Evolutionary conservation across 2,329 filamentous ascomycete genomes (phyloP).

Genomic region (Aspergillus ochraceus): DNA sequence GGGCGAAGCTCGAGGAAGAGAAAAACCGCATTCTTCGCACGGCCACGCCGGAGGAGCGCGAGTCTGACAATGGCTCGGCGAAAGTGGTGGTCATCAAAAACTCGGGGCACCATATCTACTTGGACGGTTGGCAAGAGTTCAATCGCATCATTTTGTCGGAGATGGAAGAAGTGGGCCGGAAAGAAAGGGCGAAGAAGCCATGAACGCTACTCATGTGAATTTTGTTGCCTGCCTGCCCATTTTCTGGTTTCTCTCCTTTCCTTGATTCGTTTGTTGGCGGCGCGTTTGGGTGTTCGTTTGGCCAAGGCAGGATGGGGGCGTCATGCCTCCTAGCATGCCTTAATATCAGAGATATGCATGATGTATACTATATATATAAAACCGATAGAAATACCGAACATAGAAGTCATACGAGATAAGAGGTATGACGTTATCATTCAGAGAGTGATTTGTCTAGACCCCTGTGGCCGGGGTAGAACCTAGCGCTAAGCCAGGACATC

Average conservation of each 20-base stretch:
- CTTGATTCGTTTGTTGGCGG: not conserved
- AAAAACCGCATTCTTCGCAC: constrained; percentile 59
- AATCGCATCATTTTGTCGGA: constrained; percentile 65
- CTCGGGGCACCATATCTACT: constrained; percentile 71
- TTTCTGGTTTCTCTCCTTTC: not conserved
- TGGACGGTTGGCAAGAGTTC: constrained; percentile 70
- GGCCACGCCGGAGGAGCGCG: constrained; percentile 65
- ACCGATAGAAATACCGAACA: not conserved
- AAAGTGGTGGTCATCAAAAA: constrained; percentile 77
- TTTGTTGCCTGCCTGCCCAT: not conserved
- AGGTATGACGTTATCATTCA: not conserved
- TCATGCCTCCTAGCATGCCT: not conserved
- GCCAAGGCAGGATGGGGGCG: not conserved
- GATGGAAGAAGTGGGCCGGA: constrained; percentile 60
- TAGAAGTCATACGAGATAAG: not conserved
- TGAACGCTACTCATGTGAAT: constrained; percentile 1
- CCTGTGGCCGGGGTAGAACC: not conserved
- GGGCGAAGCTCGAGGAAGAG: constrained; percentile 74
- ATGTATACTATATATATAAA: not conserved
- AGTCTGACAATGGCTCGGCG: constrained; percentile 72
- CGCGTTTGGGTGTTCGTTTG: not conserved
- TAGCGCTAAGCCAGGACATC: not conserved
- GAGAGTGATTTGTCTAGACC: not conserved
- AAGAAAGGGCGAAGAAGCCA: constrained; percentile 22
- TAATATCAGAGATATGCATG: not conserved